Conservation (phyloP, 1,139 yeast species). For the Geotrichum bryndzae region DNA sequence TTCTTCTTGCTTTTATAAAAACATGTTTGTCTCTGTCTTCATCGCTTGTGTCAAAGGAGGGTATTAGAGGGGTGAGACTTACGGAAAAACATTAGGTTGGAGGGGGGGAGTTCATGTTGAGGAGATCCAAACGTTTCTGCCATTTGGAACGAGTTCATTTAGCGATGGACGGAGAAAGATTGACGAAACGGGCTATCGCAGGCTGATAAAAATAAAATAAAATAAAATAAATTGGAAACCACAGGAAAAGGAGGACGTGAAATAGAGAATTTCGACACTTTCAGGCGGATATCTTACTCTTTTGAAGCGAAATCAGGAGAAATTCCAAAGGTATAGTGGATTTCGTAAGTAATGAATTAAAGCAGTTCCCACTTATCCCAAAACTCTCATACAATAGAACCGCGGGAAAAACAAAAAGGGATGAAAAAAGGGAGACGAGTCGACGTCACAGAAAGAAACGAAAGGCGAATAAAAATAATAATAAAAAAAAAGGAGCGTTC, state of each 20-base stretch:
- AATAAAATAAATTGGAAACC: not conserved
- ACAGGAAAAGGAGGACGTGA: too few species aligned
- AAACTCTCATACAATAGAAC: too few species aligned
- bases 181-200: not conserved
- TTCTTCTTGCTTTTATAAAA: not conserved
- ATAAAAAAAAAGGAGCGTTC: not conserved
- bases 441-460: not conserved
- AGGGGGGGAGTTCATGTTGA: slow-evolving; percentile 3
- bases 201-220: not conserved
- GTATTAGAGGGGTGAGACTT: not conserved
- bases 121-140: slow-evolving; percentile 5
- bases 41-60: not conserved
- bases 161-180: not conserved
- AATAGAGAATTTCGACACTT: not conserved
- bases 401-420: too few species aligned
- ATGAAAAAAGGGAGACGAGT: not conserved
- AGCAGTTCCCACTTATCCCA: not conserved
- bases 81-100: slow-evolving; percentile 9
- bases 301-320: not conserved
- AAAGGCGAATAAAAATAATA: not conserved
- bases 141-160: slow-evolving; percentile 8
- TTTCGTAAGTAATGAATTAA: not conserved
- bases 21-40: not conserved
- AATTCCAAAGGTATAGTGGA: slow-evolving; percentile 1
- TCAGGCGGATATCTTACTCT: not conserved